Percentiles rank a stretch among this genome's conserved stretches.
These are phyloP conservation scores for Solanum sparsipilum DNA, from an alignment of 257 asterid species.

Conservation along the genomic window DNA sequence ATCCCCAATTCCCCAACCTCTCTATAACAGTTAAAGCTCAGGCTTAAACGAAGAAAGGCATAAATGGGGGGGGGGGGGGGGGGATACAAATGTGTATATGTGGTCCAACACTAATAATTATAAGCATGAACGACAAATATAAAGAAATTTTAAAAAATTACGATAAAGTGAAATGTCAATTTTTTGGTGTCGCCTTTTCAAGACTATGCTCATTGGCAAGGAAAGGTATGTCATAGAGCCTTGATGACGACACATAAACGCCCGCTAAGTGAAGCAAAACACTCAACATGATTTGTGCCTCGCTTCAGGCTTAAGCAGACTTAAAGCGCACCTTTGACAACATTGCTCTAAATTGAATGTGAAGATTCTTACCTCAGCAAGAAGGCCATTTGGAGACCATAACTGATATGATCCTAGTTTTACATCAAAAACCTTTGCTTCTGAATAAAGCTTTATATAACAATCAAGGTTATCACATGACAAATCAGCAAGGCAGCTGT, in stretches of 20 bases:
- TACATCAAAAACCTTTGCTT: constrained; percentile 62
- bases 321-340: neutral
- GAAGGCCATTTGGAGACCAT: constrained; percentile 85
- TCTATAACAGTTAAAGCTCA: neutral
- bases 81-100: neutral
- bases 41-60: neutral
- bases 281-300: neutral
- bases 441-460: constrained; percentile 56
- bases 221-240: neutral
- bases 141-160: neutral
- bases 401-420: constrained; percentile 90
- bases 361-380: constrained; percentile 57
- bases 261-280: neutral
- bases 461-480: constrained; percentile 92
- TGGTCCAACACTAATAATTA: neutral
- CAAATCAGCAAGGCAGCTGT: constrained; percentile 80
- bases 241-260: neutral
- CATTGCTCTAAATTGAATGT: neutral
- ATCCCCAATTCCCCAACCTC: neutral
- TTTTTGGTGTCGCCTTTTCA: neutral
- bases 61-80: neutral
- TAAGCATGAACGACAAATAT: neutral
- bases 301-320: neutral
- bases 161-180: neutral
- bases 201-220: neutral